Conservation (phyloP, 192 early-diverging fungal genomes). For the Mortierella antarctica region DNA sequence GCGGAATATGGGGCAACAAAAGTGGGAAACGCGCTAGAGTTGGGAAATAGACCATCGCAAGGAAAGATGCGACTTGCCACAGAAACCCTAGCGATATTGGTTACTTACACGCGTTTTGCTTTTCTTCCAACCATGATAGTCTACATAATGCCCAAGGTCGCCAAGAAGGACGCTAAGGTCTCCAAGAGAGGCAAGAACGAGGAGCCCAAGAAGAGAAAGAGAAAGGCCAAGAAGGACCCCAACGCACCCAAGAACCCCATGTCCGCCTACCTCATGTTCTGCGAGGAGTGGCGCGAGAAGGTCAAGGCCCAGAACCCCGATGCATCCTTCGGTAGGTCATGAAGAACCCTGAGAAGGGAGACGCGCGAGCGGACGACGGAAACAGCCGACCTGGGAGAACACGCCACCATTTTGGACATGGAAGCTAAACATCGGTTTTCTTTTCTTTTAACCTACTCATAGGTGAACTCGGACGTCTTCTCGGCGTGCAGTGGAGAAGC, state of each 20-base stretch:
- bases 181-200: slow-evolving; percentile 54
- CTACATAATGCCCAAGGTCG: slow-evolving; percentile 53
- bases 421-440: not conserved
- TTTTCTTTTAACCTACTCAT: not conserved
- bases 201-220: slow-evolving; percentile 63
- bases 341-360: slow-evolving; percentile 68
- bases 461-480: slow-evolving; percentile 72
- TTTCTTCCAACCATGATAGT: not conserved
- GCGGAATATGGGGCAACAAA: no score
- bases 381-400: not conserved
- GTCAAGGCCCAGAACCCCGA: slow-evolving; percentile 88
- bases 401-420: not conserved
- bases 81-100: not conserved
- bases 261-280: slow-evolving; percentile 94
- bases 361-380: slow-evolving; percentile 72
- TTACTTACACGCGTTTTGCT: not conserved
- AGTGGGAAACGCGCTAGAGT: no score
- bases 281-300: slow-evolving; percentile 79
- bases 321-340: slow-evolving; percentile 67
- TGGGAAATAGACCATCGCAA: not conserved
- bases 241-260: slow-evolving; percentile 91
- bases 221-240: slow-evolving; percentile 86
- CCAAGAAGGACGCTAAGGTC: slow-evolving; percentile 48
- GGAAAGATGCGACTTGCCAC: not conserved
- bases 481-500: slow-evolving; percentile 74